Percentiles rank a stretch among this genome's conserved stretches.
Evolutionary conservation across 2,329 filamentous ascomycete species (phyloP).

Genomic region (Aspergillus brasiliensis): DNA sequence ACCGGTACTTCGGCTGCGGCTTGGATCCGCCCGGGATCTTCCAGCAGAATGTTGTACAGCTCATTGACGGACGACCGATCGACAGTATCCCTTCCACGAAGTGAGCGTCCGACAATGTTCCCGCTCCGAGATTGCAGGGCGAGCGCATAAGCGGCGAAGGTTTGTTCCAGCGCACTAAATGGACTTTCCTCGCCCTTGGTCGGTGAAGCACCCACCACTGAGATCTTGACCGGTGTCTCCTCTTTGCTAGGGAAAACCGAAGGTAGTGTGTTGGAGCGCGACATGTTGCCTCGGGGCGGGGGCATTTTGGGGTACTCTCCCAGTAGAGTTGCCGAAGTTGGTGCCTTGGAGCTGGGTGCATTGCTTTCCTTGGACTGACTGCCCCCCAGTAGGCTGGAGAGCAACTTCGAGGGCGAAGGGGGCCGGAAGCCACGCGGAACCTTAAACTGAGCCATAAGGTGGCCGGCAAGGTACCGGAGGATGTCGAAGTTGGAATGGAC

Average conservation of each 20-base stretch:
- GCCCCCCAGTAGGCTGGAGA: constrained; percentile 77
- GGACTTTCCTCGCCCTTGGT: constrained; percentile 62
- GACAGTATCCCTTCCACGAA: constrained; percentile 69
- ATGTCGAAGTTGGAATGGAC: constrained; percentile 78
- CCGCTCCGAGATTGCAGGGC: constrained; percentile 83
- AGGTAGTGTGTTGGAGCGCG: constrained; percentile 48
- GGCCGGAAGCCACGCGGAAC: constrained; percentile 65
- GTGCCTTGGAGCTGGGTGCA: constrained; percentile 36
- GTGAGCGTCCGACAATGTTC: constrained; percentile 75
- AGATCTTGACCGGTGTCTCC: constrained; percentile 38
- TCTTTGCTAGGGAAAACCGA: constrained; percentile 52
- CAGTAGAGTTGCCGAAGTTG: constrained; percentile 39
- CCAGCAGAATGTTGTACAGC: constrained; percentile 83
- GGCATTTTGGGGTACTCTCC: constrained; percentile 49
- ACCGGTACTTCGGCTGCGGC: constrained; percentile 73
- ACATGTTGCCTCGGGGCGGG: constrained; percentile 39
- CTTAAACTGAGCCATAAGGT: constrained; percentile 64
- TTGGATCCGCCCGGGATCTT: constrained; percentile 78
- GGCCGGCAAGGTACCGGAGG: constrained; percentile 68
- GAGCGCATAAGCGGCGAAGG: constrained; percentile 79
- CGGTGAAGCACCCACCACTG: constrained; percentile 57
- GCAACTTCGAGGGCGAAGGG: constrained; percentile 85
- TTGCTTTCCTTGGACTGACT: constrained; percentile 40
- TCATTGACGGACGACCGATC: constrained; percentile 85
- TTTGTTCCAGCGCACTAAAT: constrained; percentile 76